A percentile compares a stretch with the other conserved stretches of the same genome.
phyloP scores from a whole-genome alignment of 225 moss, liverwort and hornwort genomes.

The Thuidium tamariscinum region DNA sequence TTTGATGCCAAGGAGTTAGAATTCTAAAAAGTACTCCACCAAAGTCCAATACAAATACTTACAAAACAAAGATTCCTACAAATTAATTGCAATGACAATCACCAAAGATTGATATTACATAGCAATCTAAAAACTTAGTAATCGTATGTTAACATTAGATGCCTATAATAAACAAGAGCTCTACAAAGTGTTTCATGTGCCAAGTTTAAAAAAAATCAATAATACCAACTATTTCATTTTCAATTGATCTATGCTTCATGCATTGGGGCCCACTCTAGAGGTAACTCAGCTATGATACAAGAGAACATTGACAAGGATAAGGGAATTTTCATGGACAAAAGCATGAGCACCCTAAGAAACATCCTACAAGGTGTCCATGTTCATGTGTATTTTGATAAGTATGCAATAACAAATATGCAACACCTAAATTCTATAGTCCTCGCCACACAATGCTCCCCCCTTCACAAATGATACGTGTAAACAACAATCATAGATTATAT shows the following conservation, averaged over 20 bases:
- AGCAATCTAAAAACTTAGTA: too few relatives aligned
- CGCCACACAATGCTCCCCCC: neutral
- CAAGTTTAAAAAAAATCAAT: neutral
- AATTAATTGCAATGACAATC: neutral
- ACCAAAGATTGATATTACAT: too few relatives aligned
- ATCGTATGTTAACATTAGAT: rapidly evolving
- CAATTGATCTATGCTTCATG: too few relatives aligned
- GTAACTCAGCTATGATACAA: rapidly evolving
- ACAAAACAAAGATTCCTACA: too few relatives aligned
- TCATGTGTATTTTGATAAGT: neutral
- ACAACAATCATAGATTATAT: too few relatives aligned
- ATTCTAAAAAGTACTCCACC: neutral
- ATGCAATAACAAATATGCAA: neutral
- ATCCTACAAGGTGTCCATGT: neutral
- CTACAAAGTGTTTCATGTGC: too few relatives aligned
- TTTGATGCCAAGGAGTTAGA: rapidly evolving
- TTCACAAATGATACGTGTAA: neutral
- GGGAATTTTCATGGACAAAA: neutral
- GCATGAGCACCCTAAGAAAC: too few relatives aligned
- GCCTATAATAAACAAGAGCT: neutral
- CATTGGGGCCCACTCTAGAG: too few relatives aligned
- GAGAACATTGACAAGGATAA: neutral
- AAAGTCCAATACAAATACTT: neutral
- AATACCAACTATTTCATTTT: too few relatives aligned
- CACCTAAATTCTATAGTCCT: neutral